Percentiles rank a stretch among this genome's conserved stretches.
Conservation (phyloP, 345 rosid species). For the Carallia brachiata region DNA sequence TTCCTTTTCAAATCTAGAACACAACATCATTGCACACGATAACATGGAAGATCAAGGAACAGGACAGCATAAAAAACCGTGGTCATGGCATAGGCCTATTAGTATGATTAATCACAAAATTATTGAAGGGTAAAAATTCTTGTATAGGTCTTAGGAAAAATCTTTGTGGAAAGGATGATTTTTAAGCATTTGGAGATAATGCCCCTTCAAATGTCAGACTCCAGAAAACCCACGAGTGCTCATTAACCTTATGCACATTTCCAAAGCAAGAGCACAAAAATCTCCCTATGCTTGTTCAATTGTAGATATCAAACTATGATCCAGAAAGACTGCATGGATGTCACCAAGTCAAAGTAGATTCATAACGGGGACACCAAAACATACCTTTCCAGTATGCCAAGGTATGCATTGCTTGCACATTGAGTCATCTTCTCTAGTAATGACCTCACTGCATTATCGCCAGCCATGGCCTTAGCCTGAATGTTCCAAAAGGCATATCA, state of each 20-base stretch:
- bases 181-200: neutral
- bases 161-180: neutral
- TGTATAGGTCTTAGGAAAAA: neutral
- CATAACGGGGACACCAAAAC: neutral
- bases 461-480: constrained; percentile 95
- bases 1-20: neutral
- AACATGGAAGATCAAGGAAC: neutral
- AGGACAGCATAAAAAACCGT: neutral
- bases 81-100: too few species aligned
- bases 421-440: constrained; percentile 94
- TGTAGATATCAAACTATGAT: neutral
- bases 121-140: neutral
- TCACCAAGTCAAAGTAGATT: neutral
- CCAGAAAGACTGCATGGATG: neutral
- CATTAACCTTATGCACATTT: neutral
- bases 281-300: too few species aligned
- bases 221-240: neutral
- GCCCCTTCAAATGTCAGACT: neutral
- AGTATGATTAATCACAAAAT: too few species aligned
- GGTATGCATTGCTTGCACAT: constrained; percentile 90
- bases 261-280: neutral
- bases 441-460: constrained; percentile 91
- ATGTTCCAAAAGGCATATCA: constrained; percentile 30
- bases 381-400: constrained; percentile 91
- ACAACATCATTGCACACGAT: neutral